Evolutionary conservation across 306 rosid genomes (phyloP).

Genomic region (Boehmeria nivea): DNA sequence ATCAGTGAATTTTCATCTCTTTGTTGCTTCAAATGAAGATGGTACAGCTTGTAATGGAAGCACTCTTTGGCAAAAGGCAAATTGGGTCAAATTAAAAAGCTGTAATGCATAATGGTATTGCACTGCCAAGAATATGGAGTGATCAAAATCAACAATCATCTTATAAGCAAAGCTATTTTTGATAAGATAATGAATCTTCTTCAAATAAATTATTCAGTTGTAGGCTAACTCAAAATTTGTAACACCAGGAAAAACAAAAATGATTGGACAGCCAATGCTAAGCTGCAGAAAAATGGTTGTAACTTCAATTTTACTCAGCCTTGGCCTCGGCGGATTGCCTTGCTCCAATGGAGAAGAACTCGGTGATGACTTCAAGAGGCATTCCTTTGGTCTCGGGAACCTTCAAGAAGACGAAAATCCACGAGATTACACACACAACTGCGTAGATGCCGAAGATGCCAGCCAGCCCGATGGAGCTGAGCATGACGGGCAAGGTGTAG

Average conservation of each 20-base stretch:
- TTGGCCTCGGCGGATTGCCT: constrained; percentile 19
- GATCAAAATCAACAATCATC: not conserved
- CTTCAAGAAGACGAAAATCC: constrained; percentile 34
- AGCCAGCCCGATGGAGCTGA: constrained; percentile 31
- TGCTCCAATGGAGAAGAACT: constrained; percentile 39
- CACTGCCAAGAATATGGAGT: too few species aligned
- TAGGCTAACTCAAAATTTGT: not conserved
- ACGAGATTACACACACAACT: constrained; percentile 28
- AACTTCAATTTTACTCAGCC: constrained; percentile 7
- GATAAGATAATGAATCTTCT: too few species aligned
- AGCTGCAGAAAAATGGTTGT: not conserved
- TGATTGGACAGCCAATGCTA: not conserved
- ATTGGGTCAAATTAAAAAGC: too few species aligned
- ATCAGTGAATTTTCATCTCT: too few species aligned
- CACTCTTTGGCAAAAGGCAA: too few species aligned
- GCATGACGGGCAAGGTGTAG: constrained; percentile 33
- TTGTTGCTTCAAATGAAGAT: too few species aligned
- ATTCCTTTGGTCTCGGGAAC: constrained; percentile 43
- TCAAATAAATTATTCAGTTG: not conserved
- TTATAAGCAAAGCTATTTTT: too few species aligned
- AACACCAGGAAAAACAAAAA: not conserved
- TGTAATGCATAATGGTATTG: too few species aligned
- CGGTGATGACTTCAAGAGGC: constrained; percentile 41
- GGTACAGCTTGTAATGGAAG: too few species aligned
- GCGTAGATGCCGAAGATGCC: constrained; percentile 37